Conservation (phyloP, 2,329 filamentous ascomycete species). For the Lasiodiplodia hormozganensis region DNA sequence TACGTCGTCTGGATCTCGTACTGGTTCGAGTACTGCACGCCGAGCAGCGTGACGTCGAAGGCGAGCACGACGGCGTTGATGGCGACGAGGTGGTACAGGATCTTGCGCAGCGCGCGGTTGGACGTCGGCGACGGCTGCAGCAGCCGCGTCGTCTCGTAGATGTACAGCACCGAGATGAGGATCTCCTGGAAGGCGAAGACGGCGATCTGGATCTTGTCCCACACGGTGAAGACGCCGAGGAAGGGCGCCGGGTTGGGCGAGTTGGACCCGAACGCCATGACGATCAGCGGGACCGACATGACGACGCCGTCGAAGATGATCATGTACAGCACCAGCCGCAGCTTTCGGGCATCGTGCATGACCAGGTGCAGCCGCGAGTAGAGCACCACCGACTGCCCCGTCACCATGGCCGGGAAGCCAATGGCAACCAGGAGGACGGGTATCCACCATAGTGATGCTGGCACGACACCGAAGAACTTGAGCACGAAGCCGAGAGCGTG, state of each 20-base stretch:
- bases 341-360: constrained; percentile 56
- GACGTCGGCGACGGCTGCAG: not conserved
- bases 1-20: constrained; percentile 49
- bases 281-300: constrained; percentile 61
- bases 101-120: constrained; percentile 36
- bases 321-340: constrained; percentile 62
- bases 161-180: constrained; percentile 33
- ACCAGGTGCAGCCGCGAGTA: constrained; percentile 69
- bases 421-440: constrained; percentile 55
- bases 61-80: constrained; percentile 50
- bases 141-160: constrained; percentile 4
- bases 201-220: constrained; percentile 55
- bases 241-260: constrained; percentile 43
- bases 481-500: constrained; percentile 57
- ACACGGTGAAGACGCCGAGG: constrained; percentile 47
- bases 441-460: not conserved
- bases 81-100: constrained; percentile 44
- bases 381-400: constrained; percentile 66
- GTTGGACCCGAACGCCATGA: constrained; percentile 63
- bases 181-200: constrained; percentile 52
- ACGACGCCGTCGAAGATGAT: constrained; percentile 63
- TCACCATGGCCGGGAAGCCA: constrained; percentile 67
- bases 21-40: constrained; percentile 45
- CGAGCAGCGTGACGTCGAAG: constrained; percentile 49
- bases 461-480: constrained; percentile 50